These are phyloP conservation scores for Pseudomassariella vexata DNA, from an alignment of 2,329 filamentous ascomycete genomes.

Conservation along the genomic window DNA sequence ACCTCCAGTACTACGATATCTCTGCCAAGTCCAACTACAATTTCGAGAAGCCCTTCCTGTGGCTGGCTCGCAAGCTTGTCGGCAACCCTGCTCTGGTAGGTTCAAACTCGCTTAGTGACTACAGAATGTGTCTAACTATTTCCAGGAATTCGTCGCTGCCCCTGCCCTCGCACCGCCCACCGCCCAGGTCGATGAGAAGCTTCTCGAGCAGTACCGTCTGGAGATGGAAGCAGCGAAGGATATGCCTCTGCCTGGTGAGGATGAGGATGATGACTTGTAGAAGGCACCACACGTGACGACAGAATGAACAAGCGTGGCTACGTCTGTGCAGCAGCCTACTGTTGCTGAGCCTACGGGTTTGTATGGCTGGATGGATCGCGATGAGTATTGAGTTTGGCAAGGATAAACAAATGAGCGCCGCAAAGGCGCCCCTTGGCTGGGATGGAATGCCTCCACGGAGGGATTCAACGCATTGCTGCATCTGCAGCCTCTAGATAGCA, in stretches of 20 bases:
- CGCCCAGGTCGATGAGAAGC: constrained; percentile 77
- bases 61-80: constrained; percentile 96
- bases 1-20: constrained; percentile 99
- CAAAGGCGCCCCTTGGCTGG: constrained; percentile 16
- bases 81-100: constrained; percentile 82
- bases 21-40: constrained; percentile 99
- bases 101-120: constrained; percentile 1
- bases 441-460: constrained; percentile 10
- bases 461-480: constrained; percentile 23
- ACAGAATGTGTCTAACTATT: constrained; percentile 17
- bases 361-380: constrained; percentile 17
- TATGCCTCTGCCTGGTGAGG: constrained; percentile 90
- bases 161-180: constrained; percentile 92
- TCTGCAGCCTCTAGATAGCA: constrained; percentile 28
- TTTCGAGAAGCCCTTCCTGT: constrained; percentile 99
- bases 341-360: constrained; percentile 6
- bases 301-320: constrained; percentile 9
- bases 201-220: constrained; percentile 75
- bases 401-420: constrained; percentile 16
- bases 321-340: constrained; percentile 7
- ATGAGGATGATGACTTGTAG: constrained; percentile 68
- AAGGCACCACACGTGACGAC: constrained; percentile 18
- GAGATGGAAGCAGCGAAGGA: constrained; percentile 80
- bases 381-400: constrained; percentile 19
- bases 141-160: constrained; percentile 90